Evolutionary conservation across 352 stramenopile species (phyloP), one percentile per base, ranked within the genome.

Genomic region (Peronospora destructor): DNA sequence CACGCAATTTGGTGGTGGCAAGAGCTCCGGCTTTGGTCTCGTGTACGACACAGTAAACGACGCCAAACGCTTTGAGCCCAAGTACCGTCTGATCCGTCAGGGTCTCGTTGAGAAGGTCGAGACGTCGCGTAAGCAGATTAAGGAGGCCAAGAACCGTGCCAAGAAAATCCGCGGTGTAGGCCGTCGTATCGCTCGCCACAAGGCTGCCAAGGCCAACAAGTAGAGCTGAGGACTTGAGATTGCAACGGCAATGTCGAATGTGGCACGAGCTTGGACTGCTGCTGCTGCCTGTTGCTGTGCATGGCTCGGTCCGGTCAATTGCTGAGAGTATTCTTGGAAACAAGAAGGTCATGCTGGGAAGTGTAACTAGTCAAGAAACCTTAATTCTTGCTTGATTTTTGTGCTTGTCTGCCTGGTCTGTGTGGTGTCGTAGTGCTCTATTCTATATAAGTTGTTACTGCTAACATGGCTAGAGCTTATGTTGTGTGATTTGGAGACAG

Each of bases 1-100:
- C 62, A 98, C 94, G 50, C 87, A 94, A 53, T 99, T 98, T 69
- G 96, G 96, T 60, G 96, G 96, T 59, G 96, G 96, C 65, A 98
- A 98, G 77, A 95, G 73, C 61, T 98, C 95, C 44, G 96, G 96
- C 60, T 99, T 99, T 66, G 97, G 92, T 65, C 81, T 98, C 45
- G 97, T 99, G 72, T 99, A 99, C 76, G 96, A 99, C 80, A 95
- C 83, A 49, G 76, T 98, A 56, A 97, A 99, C 66, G 93, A 97
- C 55, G 87, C 94, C 53, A 97, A 97, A 71, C 98, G 98, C 64
- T 98, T 98, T 69, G 96, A 99, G 74, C 96, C 96, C 37, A 99
- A 98, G 82, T 95, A 99, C 85, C 84, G 95, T 64, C 78, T 98
- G 49, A 82, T 98, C 38, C 90, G 87, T 63, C 81, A 94, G 68